These are phyloP conservation scores for Termitomyces sp. DNA, from an alignment of 768 basidiomycete species.

Conservation along the genomic window DNA sequence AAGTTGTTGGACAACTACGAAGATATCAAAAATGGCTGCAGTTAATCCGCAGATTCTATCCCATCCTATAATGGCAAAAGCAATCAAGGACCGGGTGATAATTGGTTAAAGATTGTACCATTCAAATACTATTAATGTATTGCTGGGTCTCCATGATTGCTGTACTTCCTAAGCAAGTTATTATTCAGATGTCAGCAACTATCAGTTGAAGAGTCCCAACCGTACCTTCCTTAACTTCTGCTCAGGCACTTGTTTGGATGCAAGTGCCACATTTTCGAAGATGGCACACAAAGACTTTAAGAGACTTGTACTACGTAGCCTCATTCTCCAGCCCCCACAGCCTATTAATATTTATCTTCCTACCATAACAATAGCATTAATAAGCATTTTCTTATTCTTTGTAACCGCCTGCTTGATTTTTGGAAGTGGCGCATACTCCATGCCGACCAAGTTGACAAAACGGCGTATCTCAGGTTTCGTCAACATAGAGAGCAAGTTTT, in stretches of 20 bases:
- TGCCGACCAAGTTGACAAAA: background rate
- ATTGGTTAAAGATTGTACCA: background rate
- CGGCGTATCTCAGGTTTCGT: background rate
- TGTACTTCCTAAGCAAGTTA: slow-evolving; percentile 15
- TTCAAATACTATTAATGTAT: slow-evolving; percentile 18
- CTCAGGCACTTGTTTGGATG: slow-evolving; percentile 15
- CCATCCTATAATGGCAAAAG: slow-evolving; percentile 8
- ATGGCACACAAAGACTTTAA: slow-evolving; percentile 22
- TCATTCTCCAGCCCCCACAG: slow-evolving; percentile 15
- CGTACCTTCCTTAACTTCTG: slow-evolving; percentile 7
- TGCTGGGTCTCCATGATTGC: slow-evolving; percentile 25
- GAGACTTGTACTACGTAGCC: slow-evolving; percentile 20
- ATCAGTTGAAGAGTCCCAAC: background rate
- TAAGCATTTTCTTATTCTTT: slow-evolving; percentile 4
- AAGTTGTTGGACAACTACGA: slow-evolving; percentile 17
- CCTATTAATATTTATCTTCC: slow-evolving; percentile 12
- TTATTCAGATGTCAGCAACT: background rate
- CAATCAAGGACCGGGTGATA: background rate
- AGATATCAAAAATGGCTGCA: slow-evolving; percentile 15
- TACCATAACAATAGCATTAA: slow-evolving; percentile 12
- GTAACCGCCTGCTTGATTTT: slow-evolving; percentile 1
- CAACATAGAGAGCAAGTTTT: background rate
- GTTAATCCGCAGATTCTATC: slow-evolving; percentile 11
- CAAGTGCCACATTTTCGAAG: slow-evolving; percentile 18
- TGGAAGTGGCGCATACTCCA: background rate